Conservation (phyloP, 805 yeast species). For the Wickerhamiella musiphila region DNA sequence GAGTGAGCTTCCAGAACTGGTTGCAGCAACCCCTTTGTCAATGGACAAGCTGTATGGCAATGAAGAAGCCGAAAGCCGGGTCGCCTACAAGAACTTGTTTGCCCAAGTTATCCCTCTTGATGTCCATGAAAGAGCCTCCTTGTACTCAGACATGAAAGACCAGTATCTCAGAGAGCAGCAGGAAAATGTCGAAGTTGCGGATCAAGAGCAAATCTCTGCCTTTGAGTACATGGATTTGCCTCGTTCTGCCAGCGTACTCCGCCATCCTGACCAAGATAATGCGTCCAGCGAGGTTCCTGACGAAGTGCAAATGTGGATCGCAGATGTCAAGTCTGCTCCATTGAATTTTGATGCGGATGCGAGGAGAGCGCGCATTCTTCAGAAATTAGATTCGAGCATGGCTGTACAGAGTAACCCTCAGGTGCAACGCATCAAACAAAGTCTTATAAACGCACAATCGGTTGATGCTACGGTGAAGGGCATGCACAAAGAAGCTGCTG, state of each 20-base stretch:
- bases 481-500: constrained; percentile 27
- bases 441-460: constrained; percentile 23
- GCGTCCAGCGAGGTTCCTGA: constrained; percentile 26
- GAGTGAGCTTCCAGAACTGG: constrained; percentile 50
- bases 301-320: constrained; percentile 25
- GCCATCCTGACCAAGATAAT: constrained; percentile 7
- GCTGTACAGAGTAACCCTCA: constrained; percentile 1
- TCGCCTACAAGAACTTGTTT: constrained; percentile 42
- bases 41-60: constrained; percentile 24
- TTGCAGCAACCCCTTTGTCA: constrained; percentile 45
- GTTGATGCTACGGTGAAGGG: constrained; percentile 28
- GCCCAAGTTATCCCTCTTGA: constrained; percentile 68
- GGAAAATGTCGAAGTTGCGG: constrained; percentile 59
- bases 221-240: constrained; percentile 72
- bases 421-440: constrained; percentile 19
- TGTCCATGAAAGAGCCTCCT: constrained; percentile 73
- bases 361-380: constrained; percentile 13
- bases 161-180: constrained; percentile 52
- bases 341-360: constrained; percentile 14
- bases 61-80: constrained; percentile 26
- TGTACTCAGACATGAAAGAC: constrained; percentile 82
- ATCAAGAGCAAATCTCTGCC: constrained; percentile 62
- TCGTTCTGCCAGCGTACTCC: constrained; percentile 30
- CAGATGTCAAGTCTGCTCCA: constrained; percentile 17
- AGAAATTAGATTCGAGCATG: constrained; percentile 14